phyloP scores from a whole-genome alignment of 495 filamentous ascomycete species.

The Immersiella caudata region DNA sequence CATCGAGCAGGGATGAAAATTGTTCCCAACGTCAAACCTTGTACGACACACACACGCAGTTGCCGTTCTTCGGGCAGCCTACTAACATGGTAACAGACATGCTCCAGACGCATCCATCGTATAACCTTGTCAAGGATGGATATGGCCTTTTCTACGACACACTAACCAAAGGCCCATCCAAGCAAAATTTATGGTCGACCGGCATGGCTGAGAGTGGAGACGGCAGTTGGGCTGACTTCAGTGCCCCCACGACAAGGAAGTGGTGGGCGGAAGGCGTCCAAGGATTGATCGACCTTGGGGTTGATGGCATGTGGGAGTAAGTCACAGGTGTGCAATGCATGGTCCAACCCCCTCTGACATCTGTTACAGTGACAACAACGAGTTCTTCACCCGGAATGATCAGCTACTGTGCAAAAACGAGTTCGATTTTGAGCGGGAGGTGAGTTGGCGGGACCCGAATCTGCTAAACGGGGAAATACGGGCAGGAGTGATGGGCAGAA shows the following conservation, averaged over 20 bases:
- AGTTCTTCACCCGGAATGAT: slow-evolving; percentile 68
- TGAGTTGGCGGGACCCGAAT: too few relatives aligned
- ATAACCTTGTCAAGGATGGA: slow-evolving; percentile 54
- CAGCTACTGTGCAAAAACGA: slow-evolving; percentile 57
- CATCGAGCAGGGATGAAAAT: slow-evolving; percentile 71
- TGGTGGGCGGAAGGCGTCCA: slow-evolving; percentile 71
- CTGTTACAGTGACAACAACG: slow-evolving; percentile 68
- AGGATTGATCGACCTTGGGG: slow-evolving; percentile 60
- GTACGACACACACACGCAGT: too few relatives aligned
- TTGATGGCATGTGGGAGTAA: slow-evolving; percentile 66
- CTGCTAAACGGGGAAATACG: slow-evolving; percentile 37
- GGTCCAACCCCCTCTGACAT: neutral
- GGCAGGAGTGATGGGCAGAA: slow-evolving; percentile 66
- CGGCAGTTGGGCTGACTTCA: slow-evolving; percentile 72
- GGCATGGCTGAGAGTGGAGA: slow-evolving; percentile 68
- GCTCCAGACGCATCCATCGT: slow-evolving; percentile 64
- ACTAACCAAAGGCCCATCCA: slow-evolving; percentile 53
- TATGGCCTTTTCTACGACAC: slow-evolving; percentile 65
- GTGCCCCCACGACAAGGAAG: slow-evolving; percentile 58
- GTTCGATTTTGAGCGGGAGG: slow-evolving; percentile 44
- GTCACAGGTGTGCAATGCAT: neutral
- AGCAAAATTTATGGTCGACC: slow-evolving; percentile 67
- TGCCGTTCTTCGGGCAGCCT: too few relatives aligned
- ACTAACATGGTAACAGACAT: too few relatives aligned
- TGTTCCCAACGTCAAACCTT: slow-evolving; percentile 67